Evolutionary conservation across 805 yeast genomes (phyloP).

Genomic region (Brettanomyces naardenensis): DNA sequence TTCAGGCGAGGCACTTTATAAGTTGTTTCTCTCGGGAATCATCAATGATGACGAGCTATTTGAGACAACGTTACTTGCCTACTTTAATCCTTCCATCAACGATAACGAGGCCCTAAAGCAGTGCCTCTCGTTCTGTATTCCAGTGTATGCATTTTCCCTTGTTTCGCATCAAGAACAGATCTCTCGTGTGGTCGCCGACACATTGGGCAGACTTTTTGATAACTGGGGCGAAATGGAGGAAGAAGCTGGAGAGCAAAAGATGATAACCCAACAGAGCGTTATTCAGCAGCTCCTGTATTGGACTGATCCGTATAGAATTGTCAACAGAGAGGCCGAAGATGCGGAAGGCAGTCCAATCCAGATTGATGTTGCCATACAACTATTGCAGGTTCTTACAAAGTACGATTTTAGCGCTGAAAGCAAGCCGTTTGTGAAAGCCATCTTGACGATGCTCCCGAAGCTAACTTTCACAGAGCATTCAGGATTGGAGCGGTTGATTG

Average conservation of each 20-base stretch:
- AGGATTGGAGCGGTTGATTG: constrained; percentile 15
- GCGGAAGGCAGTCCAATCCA: constrained; percentile 42
- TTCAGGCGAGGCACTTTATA: constrained; percentile 82
- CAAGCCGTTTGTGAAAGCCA: constrained; percentile 43
- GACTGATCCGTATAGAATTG: constrained; percentile 74
- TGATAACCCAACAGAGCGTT: constrained; percentile 40
- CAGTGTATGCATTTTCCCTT: constrained; percentile 79
- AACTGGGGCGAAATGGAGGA: constrained; percentile 30
- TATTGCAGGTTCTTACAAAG: constrained; percentile 41
- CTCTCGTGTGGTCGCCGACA: constrained; percentile 57
- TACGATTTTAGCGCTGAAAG: constrained; percentile 44
- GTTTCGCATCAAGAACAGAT: constrained; percentile 60
- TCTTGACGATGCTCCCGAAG: constrained; percentile 43
- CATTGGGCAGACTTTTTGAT: constrained; percentile 48
- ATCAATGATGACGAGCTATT: constrained; percentile 63
- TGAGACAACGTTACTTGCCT: constrained; percentile 63
- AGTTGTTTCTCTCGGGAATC: constrained; percentile 70
- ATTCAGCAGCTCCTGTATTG: constrained; percentile 71
- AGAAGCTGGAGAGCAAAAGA: constrained; percentile 17
- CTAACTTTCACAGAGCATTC: constrained; percentile 32
- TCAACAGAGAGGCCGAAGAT: constrained; percentile 36
- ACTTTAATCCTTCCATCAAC: constrained; percentile 62
- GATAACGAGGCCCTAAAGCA: constrained; percentile 65
- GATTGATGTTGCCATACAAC: constrained; percentile 44
- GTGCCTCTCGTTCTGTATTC: constrained; percentile 78